Evolutionary conservation across 257 asterid species (phyloP).

Genomic region (Capsicum rhomboideum): DNA sequence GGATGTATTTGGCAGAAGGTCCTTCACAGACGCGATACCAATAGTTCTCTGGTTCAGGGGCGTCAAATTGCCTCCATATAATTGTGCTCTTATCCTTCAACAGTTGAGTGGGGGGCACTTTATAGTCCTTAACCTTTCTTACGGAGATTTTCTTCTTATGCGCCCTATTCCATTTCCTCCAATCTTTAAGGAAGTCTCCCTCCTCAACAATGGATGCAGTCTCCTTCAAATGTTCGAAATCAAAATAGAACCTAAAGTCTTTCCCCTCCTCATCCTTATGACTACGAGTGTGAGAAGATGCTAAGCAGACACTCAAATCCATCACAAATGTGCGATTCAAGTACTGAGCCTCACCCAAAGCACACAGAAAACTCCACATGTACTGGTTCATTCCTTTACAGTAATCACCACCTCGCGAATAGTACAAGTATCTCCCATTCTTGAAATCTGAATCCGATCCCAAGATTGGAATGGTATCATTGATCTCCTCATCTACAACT

Average conservation of each 20-base stretch:
- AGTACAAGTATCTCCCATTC: constrained; percentile 80
- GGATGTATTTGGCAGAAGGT: constrained; percentile 59
- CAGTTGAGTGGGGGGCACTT: constrained; percentile 65
- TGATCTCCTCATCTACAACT: constrained; percentile 71
- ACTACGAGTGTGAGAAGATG: constrained; percentile 64
- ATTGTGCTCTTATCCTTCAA: constrained; percentile 70
- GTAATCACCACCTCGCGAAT: constrained; percentile 88
- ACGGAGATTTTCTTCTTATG: constrained; percentile 54
- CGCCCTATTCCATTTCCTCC: constrained; percentile 74
- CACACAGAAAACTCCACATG: constrained; percentile 94
- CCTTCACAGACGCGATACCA: constrained; percentile 98
- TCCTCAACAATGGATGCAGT: constrained; percentile 64
- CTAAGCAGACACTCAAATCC: constrained; percentile 79
- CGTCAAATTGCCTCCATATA: constrained; percentile 69
- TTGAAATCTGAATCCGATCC: constrained; percentile 64
- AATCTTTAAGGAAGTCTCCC: constrained; percentile 61
- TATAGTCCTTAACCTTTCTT: constrained; percentile 52
- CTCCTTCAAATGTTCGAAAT: constrained; percentile 91
- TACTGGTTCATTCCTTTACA: constrained; percentile 96
- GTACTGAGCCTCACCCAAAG: constrained; percentile 83
- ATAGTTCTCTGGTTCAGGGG: constrained; percentile 81
- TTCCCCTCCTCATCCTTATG: constrained; percentile 77
- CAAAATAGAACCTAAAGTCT: constrained; percentile 87
- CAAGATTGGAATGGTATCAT: constrained; percentile 71
- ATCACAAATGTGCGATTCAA: constrained; percentile 87